Evolutionary conservation across 1,284 basidiomycete species (phyloP).

Genomic region (Naganishia cerealis): DNA sequence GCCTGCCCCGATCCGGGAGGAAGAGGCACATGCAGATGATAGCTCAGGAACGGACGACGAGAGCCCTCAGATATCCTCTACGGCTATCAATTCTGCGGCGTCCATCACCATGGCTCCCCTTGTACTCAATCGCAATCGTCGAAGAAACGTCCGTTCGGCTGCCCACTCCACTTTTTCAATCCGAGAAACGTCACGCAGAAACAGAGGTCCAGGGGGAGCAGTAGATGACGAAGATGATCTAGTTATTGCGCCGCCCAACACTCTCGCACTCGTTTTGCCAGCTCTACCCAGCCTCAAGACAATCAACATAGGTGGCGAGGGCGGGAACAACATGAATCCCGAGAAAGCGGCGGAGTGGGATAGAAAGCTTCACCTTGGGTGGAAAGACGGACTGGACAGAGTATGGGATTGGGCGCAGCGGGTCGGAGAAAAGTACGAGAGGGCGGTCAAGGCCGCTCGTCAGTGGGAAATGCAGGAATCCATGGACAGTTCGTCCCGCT

Average conservation of each 20-base stretch:
- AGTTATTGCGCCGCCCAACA: constrained; percentile 44
- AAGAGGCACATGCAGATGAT: constrained; percentile 28
- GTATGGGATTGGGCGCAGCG: constrained; percentile 50
- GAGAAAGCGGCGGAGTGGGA: constrained; percentile 45
- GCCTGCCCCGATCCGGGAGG: constrained; percentile 15
- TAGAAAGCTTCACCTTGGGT: constrained; percentile 50
- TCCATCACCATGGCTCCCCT: constrained; percentile 14
- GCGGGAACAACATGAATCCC: constrained; percentile 37
- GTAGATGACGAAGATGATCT: constrained; percentile 33
- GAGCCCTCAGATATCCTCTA: constrained; percentile 31
- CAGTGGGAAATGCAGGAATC: constrained; percentile 41
- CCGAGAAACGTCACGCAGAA: constrained; percentile 43
- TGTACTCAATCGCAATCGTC: constrained; percentile 21
- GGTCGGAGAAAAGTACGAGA: constrained; percentile 51
- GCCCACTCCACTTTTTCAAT: constrained; percentile 50
- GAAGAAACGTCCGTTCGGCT: constrained; percentile 49
- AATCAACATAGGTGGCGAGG: constrained; percentile 52
- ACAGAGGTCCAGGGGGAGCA: constrained; percentile 30
- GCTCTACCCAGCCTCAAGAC: constrained; percentile 49
- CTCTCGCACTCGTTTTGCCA: constrained; percentile 51
- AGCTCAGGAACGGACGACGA: constrained; percentile 31
- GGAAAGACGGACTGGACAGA: constrained; percentile 49
- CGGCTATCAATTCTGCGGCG: neutral
- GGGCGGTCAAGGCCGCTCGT: constrained; percentile 48
- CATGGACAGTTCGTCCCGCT: constrained; percentile 33